Evolutionary conservation across 345 rosid species (phyloP).

Genomic region (Brassica incana): DNA sequence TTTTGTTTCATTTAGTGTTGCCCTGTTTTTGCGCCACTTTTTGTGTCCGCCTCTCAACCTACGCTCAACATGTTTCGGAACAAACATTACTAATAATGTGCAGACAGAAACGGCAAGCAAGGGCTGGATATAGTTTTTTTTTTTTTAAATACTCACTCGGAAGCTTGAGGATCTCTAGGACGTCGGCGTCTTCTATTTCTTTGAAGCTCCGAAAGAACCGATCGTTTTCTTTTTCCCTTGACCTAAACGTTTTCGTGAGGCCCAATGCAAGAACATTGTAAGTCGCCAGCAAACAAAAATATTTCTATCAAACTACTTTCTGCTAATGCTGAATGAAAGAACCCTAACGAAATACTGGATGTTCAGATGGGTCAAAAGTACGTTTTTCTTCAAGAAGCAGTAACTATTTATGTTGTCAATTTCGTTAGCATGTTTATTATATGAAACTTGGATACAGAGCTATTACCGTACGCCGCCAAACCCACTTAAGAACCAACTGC

Average conservation of each 20-base stretch:
- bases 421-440: not conserved
- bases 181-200: slow-evolving; percentile 36
- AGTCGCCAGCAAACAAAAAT: slow-evolving; percentile 10
- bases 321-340: slow-evolving; percentile 12
- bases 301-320: not conserved
- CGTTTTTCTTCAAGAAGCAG: slow-evolving; percentile 16
- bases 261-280: slow-evolving; percentile 3
- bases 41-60: slow-evolving; percentile 79
- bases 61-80: slow-evolving; percentile 20
- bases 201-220: slow-evolving; percentile 36
- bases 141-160: slow-evolving; percentile 19
- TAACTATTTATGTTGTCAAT: slow-evolving; percentile 10
- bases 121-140: not conserved
- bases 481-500: slow-evolving; percentile 68
- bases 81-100: slow-evolving; percentile 19
- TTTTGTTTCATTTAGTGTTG: slow-evolving; percentile 58
- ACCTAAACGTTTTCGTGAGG: slow-evolving; percentile 24
- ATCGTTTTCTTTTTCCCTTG: slow-evolving; percentile 39
- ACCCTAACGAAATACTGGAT: slow-evolving; percentile 18
- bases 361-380: slow-evolving; percentile 18
- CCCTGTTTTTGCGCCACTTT: slow-evolving; percentile 64
- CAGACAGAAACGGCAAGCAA: slow-evolving; percentile 26
- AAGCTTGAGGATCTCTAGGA: slow-evolving; percentile 28
- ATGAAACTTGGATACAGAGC: slow-evolving; percentile 8
- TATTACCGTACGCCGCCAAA: slow-evolving; percentile 62